A percentile compares a stretch with the other conserved stretches of the same genome.
phyloP scores from a whole-genome alignment of 768 basidiomycete genomes.

The Multifurca ochricompacta region DNA sequence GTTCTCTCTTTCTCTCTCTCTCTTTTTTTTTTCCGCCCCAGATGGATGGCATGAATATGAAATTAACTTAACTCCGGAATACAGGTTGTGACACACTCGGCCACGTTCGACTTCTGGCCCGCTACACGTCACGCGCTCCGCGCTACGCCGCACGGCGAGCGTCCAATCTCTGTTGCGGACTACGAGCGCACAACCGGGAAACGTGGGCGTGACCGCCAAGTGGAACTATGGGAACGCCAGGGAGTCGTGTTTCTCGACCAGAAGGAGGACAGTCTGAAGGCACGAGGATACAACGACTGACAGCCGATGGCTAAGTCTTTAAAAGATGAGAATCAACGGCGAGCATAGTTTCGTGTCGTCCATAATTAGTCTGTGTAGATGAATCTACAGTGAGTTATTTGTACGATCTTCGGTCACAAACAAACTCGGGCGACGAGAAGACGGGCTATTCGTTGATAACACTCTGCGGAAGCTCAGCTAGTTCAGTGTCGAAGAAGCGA shows the following conservation, averaged over 20 bases:
- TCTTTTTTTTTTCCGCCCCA: background rate
- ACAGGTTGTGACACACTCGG: constrained; percentile 67
- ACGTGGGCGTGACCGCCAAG: constrained; percentile 62
- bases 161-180: constrained; percentile 64
- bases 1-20: background rate
- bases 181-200: constrained; percentile 60
- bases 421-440: no score
- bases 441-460: no score
- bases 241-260: constrained; percentile 40
- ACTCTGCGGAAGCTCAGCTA: no score
- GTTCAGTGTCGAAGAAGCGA: no score
- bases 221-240: constrained; percentile 63
- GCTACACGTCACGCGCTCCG: constrained; percentile 69
- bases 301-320: background rate
- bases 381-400: background rate
- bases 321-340: background rate
- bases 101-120: constrained; percentile 80
- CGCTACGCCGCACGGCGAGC: constrained; percentile 75
- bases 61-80: no score
- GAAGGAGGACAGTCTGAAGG: constrained; percentile 29
- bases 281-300: constrained; percentile 56
- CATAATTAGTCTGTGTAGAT: background rate
- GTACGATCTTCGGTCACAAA: no score
- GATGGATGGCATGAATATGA: no score
- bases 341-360: background rate